phyloP scores from a whole-genome alignment of 116 monocot species.

The Zostera marina region DNA sequence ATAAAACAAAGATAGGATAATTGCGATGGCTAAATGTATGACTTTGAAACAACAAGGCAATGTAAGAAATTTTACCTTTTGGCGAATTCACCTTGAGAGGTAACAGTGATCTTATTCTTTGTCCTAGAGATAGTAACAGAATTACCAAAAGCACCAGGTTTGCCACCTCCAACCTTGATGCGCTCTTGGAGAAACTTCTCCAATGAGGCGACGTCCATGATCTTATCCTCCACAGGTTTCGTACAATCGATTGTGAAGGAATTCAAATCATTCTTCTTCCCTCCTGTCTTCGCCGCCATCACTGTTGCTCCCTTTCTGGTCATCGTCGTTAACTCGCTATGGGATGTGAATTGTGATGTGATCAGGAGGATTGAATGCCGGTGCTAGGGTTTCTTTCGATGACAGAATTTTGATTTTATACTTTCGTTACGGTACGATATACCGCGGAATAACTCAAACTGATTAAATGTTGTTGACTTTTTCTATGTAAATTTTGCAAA shows the following conservation, averaged over 20 bases:
- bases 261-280: conserved; percentile 47
- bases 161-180: conserved; percentile 70
- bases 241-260: conserved; percentile 67
- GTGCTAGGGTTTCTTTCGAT: too few species aligned
- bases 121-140: conserved; percentile 39
- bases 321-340: too few species aligned
- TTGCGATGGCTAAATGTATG: too few species aligned
- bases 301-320: conserved; percentile 1
- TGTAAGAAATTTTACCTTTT: conserved; percentile 25
- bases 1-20: too few species aligned
- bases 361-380: too few species aligned
- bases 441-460: too few species aligned
- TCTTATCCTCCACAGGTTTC: conserved; percentile 84
- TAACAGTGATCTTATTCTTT: conserved; percentile 55
- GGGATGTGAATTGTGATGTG: too few species aligned
- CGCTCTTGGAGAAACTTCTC: conserved; percentile 91
- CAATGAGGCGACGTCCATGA: conserved; percentile 80
- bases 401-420: too few species aligned
- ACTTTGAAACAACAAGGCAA: background rate
- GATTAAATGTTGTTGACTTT: too few species aligned
- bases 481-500: too few species aligned
- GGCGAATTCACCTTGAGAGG: conserved; percentile 60
- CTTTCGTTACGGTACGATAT: too few species aligned
- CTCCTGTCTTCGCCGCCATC: conserved; percentile 10
- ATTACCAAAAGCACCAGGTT: conserved; percentile 55